phyloP scores from a whole-genome alignment of 73 alveolate species.

The Paramecium octaurelia region DNA sequence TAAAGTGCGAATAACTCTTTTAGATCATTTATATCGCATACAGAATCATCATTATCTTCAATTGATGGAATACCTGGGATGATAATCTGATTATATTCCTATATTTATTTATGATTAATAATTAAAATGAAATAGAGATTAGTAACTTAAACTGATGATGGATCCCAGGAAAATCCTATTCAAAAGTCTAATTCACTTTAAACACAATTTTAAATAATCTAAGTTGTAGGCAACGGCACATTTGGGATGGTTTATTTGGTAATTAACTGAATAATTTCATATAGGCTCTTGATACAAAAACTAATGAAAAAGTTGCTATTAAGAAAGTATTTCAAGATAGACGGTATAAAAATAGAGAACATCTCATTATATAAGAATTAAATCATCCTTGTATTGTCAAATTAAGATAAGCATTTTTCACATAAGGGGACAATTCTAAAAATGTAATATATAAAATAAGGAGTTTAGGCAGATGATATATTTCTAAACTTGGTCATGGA shows the following conservation, averaged over 20 bases:
- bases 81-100: background rate
- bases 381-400: slow-evolving; percentile 83
- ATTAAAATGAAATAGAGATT: background rate
- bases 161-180: background rate
- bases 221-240: slow-evolving; percentile 79
- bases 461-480: slow-evolving; percentile 70
- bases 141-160: background rate
- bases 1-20: background rate
- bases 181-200: background rate
- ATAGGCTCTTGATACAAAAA: slow-evolving; percentile 53
- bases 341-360: slow-evolving; percentile 91
- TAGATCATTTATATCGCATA: slow-evolving; percentile 1
- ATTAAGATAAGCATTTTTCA: slow-evolving; percentile 81
- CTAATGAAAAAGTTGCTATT: slow-evolving; percentile 83
- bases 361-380: slow-evolving; percentile 82
- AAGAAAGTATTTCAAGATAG: slow-evolving; percentile 86
- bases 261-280: background rate
- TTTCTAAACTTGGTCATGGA: slow-evolving; percentile 91
- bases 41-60: background rate
- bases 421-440: slow-evolving; percentile 81
- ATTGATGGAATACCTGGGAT: slow-evolving; percentile 8
- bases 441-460: slow-evolving; percentile 43
- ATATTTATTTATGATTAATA: background rate
- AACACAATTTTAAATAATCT: background rate
- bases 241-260: slow-evolving; percentile 78